Evolutionary conservation across 805 yeast species (phyloP).

Genomic region (Lachancea fermentati): DNA sequence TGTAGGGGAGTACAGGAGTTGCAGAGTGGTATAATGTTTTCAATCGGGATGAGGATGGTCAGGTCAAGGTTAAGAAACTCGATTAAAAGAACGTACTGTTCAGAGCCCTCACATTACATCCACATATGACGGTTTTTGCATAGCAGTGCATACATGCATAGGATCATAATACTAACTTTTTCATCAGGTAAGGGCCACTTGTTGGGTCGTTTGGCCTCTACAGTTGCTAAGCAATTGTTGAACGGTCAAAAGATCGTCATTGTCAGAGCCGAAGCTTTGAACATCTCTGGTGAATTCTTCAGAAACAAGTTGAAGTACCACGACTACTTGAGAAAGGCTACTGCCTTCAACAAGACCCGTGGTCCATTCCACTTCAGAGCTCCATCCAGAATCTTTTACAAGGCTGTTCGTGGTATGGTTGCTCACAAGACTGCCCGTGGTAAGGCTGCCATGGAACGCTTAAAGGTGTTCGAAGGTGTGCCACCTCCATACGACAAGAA

Average conservation of each 20-base stretch:
- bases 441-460: slow-evolving; percentile 98
- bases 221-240: slow-evolving; percentile 96
- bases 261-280: slow-evolving; percentile 95
- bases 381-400: slow-evolving; percentile 99
- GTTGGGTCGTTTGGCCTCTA: slow-evolving; percentile 99
- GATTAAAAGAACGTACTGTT: too few relatives aligned
- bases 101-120: too few relatives aligned
- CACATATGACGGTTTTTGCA: too few relatives aligned
- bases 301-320: slow-evolving; percentile 99
- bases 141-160: too few relatives aligned
- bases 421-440: slow-evolving; percentile 99
- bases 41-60: too few relatives aligned
- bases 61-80: too few relatives aligned
- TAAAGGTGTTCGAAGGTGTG: slow-evolving; percentile 98
- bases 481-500: slow-evolving; percentile 99
- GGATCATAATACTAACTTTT: slow-evolving; percentile 8
- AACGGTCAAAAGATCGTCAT: slow-evolving; percentile 97
- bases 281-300: slow-evolving; percentile 99
- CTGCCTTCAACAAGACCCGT: slow-evolving; percentile 96
- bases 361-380: slow-evolving; percentile 99
- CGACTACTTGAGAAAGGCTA: slow-evolving; percentile 99
- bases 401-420: slow-evolving; percentile 99
- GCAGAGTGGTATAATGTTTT: too few relatives aligned
- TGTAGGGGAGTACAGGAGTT: too few relatives aligned
- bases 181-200: slow-evolving; percentile 89